Conservation (phyloP, 2,329 filamentous ascomycete species). For the Malbranchea cinnamomea region DNA sequence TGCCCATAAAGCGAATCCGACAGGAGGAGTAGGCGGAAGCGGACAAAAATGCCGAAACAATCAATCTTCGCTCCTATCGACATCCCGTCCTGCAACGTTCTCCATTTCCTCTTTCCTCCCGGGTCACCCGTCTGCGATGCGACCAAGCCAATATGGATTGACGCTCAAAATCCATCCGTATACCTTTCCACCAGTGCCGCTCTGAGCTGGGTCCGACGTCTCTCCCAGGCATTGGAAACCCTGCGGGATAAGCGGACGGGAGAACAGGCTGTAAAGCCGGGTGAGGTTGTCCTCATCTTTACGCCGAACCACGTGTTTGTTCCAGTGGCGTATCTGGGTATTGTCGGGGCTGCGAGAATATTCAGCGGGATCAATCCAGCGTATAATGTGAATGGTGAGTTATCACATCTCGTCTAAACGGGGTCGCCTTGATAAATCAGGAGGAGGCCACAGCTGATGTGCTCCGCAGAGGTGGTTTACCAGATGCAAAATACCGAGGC, state of each 20-base stretch:
- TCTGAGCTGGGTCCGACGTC: conserved; percentile 36
- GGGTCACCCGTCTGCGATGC: conserved; percentile 5
- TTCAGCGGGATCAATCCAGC: conserved; percentile 42
- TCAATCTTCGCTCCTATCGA: conserved; percentile 8
- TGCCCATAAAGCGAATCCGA: neutral
- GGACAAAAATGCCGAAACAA: conserved; percentile 12
- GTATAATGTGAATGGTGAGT: conserved; percentile 26
- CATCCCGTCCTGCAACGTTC: conserved; percentile 9
- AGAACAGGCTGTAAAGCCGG: conserved; percentile 28
- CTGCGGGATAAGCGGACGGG: too few species aligned
- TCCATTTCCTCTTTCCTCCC: conserved; percentile 10
- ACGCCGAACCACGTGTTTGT: conserved; percentile 43
- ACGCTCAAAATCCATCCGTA: conserved; percentile 31
- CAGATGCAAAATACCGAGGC: conserved; percentile 38
- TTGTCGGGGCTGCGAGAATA: conserved; percentile 37
- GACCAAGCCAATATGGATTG: conserved; percentile 38
- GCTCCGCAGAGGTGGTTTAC: conserved; percentile 31
- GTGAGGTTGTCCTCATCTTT: conserved; percentile 40
- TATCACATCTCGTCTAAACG: neutral
- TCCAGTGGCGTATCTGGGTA: conserved; percentile 39
- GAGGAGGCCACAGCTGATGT: neutral
- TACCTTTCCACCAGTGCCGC: conserved; percentile 34
- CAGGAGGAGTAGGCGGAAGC: too few species aligned
- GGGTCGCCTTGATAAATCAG: neutral
- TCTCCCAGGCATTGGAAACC: conserved; percentile 35